Evolutionary conservation across 257 asterid genomes (phyloP), one percentile per base, ranked within the genome.

Genomic region (Petrea volubilis): DNA sequence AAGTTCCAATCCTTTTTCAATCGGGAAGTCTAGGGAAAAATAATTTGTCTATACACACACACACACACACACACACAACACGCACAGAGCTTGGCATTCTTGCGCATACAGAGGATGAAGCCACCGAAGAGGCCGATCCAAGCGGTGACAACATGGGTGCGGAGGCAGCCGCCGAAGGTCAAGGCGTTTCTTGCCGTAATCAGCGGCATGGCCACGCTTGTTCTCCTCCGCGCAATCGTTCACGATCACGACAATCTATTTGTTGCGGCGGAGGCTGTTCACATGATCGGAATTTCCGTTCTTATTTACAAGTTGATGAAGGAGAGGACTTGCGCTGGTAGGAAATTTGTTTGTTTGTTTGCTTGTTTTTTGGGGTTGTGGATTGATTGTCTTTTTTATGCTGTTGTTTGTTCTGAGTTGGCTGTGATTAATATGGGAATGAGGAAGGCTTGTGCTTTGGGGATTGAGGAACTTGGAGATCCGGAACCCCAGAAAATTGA

Each of bases 281-380:
- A 93, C 77, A 86, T 96, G 58, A 79, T 87, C 29, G 98, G 97
- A 66, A 93, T 93, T 62, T 82, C 81, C 29, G 90, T 93, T 66
- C 96, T 93, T 62, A 91, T 93, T 70, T 91, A 91, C 68, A 93
- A 93, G 82, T 88, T 93, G 80, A 87, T 74, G 84, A 91, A 91
- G 88, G 98, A 91, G 81, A 91, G 81, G 82, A 93, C 97, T 70
- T 93, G 98, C 81, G 92, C 98, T 18, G 98, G 98, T 93, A 80
- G 38, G 69, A 13, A 43, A 20, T 46, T 25, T 58, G 7, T 17
- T 7, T 31, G 15, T 55, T n/a, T 29, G 4, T 12, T 44, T 44
- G n/a, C 13, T 15, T 3, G 5, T 12, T 12, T 12, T 44, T 12
- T 44, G 50, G 38, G 38, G 53, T 47, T 52, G 7, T 51, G 43